phyloP scores from a whole-genome alignment of 2,329 filamentous ascomycete genomes.

The Aspergillus unguis region DNA sequence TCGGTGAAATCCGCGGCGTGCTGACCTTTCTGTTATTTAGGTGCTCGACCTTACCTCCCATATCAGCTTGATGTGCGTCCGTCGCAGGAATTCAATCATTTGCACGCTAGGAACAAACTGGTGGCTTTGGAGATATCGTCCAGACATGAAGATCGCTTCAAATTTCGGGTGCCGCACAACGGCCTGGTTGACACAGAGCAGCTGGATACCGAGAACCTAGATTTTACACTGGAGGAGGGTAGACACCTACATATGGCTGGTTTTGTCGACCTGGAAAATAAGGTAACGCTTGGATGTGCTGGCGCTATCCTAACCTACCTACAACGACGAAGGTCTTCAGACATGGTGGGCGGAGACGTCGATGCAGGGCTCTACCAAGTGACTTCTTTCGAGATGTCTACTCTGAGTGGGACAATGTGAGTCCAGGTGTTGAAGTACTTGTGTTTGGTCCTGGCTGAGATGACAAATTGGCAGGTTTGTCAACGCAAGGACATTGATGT shows the following conservation, averaged over 20 bases:
- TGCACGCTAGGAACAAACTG: conserved; percentile 64
- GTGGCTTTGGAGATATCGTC: conserved; percentile 55
- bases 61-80: conserved; percentile 66
- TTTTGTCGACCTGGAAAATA: conserved; percentile 70
- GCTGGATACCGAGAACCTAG: conserved; percentile 37
- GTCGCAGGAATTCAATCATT: conserved; percentile 68
- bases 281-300: conserved; percentile 74
- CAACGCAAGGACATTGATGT: conserved; percentile 73
- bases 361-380: conserved; percentile 59
- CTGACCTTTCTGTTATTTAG: conserved; percentile 24
- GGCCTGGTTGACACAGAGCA: conserved; percentile 45
- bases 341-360: conserved; percentile 60
- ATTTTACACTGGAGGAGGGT: conserved; percentile 57
- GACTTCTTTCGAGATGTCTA: conserved; percentile 69
- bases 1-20: not conserved
- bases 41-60: conserved; percentile 52
- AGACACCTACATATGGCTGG: conserved; percentile 67
- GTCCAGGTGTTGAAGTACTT: conserved; percentile 12
- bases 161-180: conserved; percentile 62
- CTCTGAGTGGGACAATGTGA: conserved; percentile 60
- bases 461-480: conserved; percentile 62
- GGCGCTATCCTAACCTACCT: conserved; percentile 82
- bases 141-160: conserved; percentile 47
- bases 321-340: conserved; percentile 62
- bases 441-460: not conserved